Percentiles rank a stretch among this genome's conserved stretches.
Conservation (phyloP, 441 rosid species). For the Jatropha podagrica region DNA sequence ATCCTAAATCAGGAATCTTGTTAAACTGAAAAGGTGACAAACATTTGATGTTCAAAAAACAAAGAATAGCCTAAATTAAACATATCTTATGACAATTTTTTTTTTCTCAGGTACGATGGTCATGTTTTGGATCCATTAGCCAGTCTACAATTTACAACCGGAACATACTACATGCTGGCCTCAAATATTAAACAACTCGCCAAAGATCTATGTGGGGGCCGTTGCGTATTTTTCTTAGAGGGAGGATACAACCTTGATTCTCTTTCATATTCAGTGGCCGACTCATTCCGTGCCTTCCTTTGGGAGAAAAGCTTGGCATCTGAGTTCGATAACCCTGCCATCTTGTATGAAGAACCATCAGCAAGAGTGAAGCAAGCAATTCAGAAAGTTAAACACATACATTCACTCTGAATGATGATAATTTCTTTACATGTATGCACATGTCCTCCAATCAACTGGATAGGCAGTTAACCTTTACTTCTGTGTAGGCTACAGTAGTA, state of each 20-base stretch:
- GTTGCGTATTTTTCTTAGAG: slow-evolving; percentile 88
- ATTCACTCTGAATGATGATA: slow-evolving; percentile 49
- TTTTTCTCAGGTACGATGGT: slow-evolving; percentile 59
- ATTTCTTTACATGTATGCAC: no score
- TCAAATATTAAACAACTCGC: slow-evolving; percentile 79
- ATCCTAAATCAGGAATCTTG: neutral
- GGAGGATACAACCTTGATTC: slow-evolving; percentile 96
- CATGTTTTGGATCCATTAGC: slow-evolving; percentile 91
- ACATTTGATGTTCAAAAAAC: neutral
- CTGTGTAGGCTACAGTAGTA: no score
- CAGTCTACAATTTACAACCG: slow-evolving; percentile 82
- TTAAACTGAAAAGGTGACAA: neutral
- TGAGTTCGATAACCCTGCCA: slow-evolving; percentile 75
- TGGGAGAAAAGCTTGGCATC: slow-evolving; percentile 77
- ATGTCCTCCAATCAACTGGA: no score
- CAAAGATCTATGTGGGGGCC: slow-evolving; percentile 76
- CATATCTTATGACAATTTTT: neutral
- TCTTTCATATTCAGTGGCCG: slow-evolving; percentile 83
- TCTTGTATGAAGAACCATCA: slow-evolving; percentile 83
- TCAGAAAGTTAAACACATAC: slow-evolving; percentile 64
- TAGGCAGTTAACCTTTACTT: no score
- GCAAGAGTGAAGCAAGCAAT: slow-evolving; percentile 73
- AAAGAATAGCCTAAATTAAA: neutral
- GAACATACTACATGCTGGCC: slow-evolving; percentile 77
- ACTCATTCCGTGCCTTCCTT: slow-evolving; percentile 82